Conservation (phyloP, 805 yeast genomes). For the Lipomyces spencermartinsiae region DNA sequence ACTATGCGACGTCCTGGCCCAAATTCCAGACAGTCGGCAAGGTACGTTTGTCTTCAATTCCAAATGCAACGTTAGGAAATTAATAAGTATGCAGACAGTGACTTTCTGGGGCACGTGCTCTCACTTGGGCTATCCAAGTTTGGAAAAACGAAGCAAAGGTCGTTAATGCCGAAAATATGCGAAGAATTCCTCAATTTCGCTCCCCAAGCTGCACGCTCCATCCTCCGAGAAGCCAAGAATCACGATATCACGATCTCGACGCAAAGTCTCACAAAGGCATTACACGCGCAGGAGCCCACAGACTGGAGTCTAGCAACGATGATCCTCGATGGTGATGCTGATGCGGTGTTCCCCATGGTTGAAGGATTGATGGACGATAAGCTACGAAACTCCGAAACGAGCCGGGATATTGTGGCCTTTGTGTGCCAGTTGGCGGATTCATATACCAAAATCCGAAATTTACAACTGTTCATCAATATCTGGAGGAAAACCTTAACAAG, state of each 20-base stretch:
- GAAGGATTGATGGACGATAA: constrained; percentile 11
- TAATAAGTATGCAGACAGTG: constrained; percentile 11
- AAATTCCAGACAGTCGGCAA: constrained; percentile 16
- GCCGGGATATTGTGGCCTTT: constrained; percentile 5
- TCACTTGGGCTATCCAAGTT: constrained; percentile 30
- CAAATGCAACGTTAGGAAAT: background rate
- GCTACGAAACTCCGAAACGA: background rate
- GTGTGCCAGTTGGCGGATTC: constrained; percentile 16
- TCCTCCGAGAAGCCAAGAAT: constrained; percentile 13
- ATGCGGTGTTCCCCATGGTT: constrained; percentile 25
- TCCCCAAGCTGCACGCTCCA: constrained; percentile 11
- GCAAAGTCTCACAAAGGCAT: constrained; percentile 16
- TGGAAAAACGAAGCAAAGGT: constrained; percentile 24
- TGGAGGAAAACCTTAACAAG: constrained; percentile 22
- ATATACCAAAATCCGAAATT: constrained; percentile 22
- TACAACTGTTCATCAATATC: constrained; percentile 13
- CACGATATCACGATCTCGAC: constrained; percentile 19
- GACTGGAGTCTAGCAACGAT: constrained; percentile 29
- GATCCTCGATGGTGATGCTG: constrained; percentile 27
- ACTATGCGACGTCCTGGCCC: constrained; percentile 16
- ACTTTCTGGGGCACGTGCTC: constrained; percentile 20
- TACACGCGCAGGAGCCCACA: constrained; percentile 4
- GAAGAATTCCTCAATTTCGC: constrained; percentile 21
- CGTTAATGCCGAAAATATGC: constrained; percentile 23
- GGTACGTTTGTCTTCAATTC: background rate